Conservation (phyloP, 179 eudicot species). For the Heliamphora pulchella region DNA sequence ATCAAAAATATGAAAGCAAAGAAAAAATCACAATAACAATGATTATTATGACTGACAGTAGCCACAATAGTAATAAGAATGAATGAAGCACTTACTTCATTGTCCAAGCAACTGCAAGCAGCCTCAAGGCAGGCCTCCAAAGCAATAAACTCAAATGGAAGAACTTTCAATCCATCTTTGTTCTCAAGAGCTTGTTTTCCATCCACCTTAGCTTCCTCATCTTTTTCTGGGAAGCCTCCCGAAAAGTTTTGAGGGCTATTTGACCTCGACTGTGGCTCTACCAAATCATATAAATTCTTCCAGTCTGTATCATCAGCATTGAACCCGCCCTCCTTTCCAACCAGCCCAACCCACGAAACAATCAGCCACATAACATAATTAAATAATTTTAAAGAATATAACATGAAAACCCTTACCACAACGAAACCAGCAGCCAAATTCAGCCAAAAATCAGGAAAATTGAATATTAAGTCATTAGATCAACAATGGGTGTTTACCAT, state of each 20-base stretch:
- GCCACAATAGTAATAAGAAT: neutral
- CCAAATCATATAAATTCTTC: constrained; percentile 62
- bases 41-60: neutral
- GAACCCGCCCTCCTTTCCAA: constrained; percentile 53
- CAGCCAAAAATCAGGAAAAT: neutral
- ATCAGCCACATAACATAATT: neutral
- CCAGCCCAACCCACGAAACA: constrained; percentile 11
- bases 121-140: constrained; percentile 98
- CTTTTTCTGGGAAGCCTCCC: constrained; percentile 43
- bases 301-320: constrained; percentile 49
- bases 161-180: constrained; percentile 70
- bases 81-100: constrained; percentile 44
- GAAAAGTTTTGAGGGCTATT: constrained; percentile 44
- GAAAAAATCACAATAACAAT: neutral
- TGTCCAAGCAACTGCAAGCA: constrained; percentile 87
- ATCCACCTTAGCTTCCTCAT: constrained; percentile 41
- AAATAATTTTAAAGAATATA: neutral
- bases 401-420: constrained; percentile 1
- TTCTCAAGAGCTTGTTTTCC: constrained; percentile 60
- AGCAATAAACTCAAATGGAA: constrained; percentile 95
- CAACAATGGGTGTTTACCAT: neutral
- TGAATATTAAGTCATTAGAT: neutral
- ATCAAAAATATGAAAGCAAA: constrained; percentile 1
- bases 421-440: neutral
- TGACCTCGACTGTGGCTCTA: constrained; percentile 45